Percentiles rank a stretch among this genome's conserved stretches.
phyloP scores from a whole-genome alignment of 2,329 filamentous ascomycete species.

The Dactylellina parvicollis region DNA sequence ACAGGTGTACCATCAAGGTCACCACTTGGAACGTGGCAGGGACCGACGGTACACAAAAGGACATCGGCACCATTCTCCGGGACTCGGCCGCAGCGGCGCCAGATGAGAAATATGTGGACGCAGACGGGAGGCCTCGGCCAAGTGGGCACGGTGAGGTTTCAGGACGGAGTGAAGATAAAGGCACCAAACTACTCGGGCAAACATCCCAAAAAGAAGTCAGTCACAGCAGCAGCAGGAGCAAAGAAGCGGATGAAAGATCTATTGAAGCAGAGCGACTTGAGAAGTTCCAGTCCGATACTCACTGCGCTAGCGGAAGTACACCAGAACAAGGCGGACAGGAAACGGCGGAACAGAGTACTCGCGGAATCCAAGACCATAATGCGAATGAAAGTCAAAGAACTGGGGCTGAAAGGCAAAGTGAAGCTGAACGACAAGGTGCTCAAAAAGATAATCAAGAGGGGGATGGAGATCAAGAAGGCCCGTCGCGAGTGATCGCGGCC shows the following conservation, averaged over 20 bases:
- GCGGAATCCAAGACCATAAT: not conserved
- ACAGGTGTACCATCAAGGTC: conserved; percentile 72
- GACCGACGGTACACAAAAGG: conserved; percentile 30
- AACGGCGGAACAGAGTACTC: not conserved
- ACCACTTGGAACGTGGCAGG: conserved; percentile 96
- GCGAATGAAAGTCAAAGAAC: not conserved
- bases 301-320: no score
- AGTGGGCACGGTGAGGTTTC: no score
- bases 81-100: not conserved
- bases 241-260: not conserved
- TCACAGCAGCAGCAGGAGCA: no score
- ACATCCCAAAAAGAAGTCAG: not conserved
- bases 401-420: not conserved
- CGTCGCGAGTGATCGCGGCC: not conserved
- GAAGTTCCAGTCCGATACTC: no score
- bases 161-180: not conserved
- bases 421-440: not conserved
- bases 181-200: not conserved
- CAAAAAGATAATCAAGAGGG: not conserved
- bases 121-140: no score
- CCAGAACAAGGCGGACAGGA: not conserved
- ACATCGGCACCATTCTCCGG: conserved; percentile 24
- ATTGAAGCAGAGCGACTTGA: not conserved
- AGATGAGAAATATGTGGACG: not conserved
- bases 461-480: not conserved